Percentiles rank a stretch among this genome's conserved stretches.
Conservation (phyloP, 768 basidiomycete species). For the Lentinula guzmanii region DNA sequence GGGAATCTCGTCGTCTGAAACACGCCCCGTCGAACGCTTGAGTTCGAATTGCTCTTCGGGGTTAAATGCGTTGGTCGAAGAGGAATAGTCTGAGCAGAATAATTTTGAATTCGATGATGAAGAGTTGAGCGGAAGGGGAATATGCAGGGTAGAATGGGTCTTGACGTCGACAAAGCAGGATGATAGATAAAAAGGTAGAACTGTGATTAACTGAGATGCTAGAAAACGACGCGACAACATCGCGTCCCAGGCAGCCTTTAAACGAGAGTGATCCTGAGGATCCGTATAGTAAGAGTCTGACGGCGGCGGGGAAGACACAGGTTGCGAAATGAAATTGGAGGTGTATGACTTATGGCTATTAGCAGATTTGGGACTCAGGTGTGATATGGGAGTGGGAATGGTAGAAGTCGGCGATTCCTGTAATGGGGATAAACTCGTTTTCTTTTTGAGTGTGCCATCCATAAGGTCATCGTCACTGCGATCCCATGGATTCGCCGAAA, state of each 20-base stretch:
- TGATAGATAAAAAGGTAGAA: slow-evolving; percentile 64
- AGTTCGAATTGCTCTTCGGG: slow-evolving; percentile 25
- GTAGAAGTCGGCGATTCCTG: slow-evolving; percentile 16
- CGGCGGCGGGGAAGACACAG: slow-evolving; percentile 1
- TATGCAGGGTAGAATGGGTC: slow-evolving; percentile 38
- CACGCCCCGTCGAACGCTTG: slow-evolving; percentile 12
- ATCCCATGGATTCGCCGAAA: slow-evolving; percentile 7
- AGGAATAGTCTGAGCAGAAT: slow-evolving; percentile 9
- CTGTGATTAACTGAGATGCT: slow-evolving; percentile 43
- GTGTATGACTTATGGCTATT: slow-evolving; percentile 4
- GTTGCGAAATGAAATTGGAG: slow-evolving; percentile 9
- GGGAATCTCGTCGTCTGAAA: slow-evolving; percentile 12
- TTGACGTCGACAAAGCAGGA: slow-evolving; percentile 50
- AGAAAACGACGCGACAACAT: slow-evolving; percentile 61
- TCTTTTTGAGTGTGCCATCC: slow-evolving; percentile 16
- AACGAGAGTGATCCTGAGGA: slow-evolving; percentile 56
- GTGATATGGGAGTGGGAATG: slow-evolving; percentile 4
- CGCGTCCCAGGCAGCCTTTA: slow-evolving; percentile 60
- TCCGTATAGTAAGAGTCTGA: slow-evolving; percentile 17
- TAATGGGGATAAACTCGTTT: slow-evolving; percentile 17
- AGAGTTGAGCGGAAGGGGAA: slow-evolving; percentile 56
- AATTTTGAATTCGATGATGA: background rate
- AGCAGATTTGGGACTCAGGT: slow-evolving; percentile 11
- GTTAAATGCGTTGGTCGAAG: slow-evolving; percentile 18
- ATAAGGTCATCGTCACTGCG: slow-evolving; percentile 14